Evolutionary conservation across 1,139 yeast species (phyloP).

Genomic region (Candida labiduridarum): DNA sequence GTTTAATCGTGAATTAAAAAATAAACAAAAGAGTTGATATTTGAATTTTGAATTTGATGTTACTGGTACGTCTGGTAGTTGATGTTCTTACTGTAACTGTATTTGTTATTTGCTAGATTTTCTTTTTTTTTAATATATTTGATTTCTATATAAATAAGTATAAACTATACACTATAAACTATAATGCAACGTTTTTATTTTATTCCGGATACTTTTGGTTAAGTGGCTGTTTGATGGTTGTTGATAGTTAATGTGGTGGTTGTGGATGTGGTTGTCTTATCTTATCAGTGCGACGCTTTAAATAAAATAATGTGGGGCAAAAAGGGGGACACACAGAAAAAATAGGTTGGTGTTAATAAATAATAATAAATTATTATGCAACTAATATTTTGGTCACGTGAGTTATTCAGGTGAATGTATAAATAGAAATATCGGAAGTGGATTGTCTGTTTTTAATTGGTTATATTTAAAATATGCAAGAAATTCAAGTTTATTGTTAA

Average conservation of each 20-base stretch:
- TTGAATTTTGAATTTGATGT: background rate
- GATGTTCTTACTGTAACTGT: background rate
- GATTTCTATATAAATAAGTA: too few relatives aligned
- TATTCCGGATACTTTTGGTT: background rate
- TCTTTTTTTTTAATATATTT: background rate
- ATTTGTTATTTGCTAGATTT: background rate
- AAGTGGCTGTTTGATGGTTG: background rate
- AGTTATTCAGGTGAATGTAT: too few relatives aligned
- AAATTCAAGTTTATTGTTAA: background rate
- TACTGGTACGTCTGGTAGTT: background rate
- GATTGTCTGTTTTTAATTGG: too few relatives aligned
- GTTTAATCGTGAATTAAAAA: slow-evolving; percentile 11
- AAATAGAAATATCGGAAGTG: too few relatives aligned
- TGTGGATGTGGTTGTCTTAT: background rate
- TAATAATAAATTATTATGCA: background rate
- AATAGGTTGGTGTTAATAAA: background rate
- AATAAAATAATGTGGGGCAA: background rate
- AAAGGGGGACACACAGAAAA: background rate
- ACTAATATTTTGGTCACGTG: background rate
- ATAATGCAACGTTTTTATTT: background rate
- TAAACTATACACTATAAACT: too few relatives aligned
- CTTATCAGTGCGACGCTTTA: background rate
- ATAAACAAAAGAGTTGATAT: slow-evolving; percentile 2
- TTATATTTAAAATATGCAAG: too few relatives aligned
- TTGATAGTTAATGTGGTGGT: background rate